A percentile compares a stretch with the other conserved stretches of the same genome.
These are phyloP conservation scores for Schizothecium vesticola DNA, from an alignment of 495 filamentous ascomycete species.

Conservation along the genomic window DNA sequence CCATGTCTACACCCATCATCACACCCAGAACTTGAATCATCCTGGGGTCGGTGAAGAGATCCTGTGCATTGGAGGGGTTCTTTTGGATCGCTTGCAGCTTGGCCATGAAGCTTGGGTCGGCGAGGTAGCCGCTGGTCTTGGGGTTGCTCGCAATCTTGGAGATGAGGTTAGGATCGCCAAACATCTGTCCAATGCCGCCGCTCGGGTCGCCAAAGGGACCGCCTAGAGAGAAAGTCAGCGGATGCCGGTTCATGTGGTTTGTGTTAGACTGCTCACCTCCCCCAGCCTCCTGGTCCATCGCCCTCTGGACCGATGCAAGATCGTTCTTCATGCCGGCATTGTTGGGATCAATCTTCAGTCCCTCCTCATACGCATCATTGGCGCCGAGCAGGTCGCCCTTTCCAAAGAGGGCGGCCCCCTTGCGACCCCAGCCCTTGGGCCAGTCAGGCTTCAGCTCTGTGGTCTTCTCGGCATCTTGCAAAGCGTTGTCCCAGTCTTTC, in stretches of 20 bases:
- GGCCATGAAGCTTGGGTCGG: constrained; percentile 80
- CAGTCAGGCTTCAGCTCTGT: constrained; percentile 94
- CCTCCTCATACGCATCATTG: constrained; percentile 83
- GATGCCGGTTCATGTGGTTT: not conserved
- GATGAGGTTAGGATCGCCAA: constrained; percentile 83
- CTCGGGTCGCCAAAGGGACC: constrained; percentile 53
- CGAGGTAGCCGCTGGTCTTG: constrained; percentile 82
- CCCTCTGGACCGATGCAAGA: constrained; percentile 72
- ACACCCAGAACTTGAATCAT: constrained; percentile 94
- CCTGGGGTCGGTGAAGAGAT: constrained; percentile 79
- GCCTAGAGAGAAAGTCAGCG: constrained; percentile 16
- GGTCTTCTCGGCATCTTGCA: constrained; percentile 87
- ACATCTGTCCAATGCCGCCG: constrained; percentile 79
- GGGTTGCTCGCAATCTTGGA: constrained; percentile 90
- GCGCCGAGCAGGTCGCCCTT: constrained; percentile 78
- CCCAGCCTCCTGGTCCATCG: constrained; percentile 74
- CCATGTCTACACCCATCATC: constrained; percentile 90
- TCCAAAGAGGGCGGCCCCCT: constrained; percentile 86
- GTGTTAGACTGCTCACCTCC: constrained; percentile 43
- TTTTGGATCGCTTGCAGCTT: constrained; percentile 76
- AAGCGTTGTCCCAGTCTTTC: constrained; percentile 74
- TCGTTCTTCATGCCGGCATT: constrained; percentile 93
- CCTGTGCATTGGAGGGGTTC: constrained; percentile 73
- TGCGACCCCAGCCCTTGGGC: constrained; percentile 91
- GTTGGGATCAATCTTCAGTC: constrained; percentile 80